Evolutionary conservation across 208 protist genomes (phyloP).

Genomic region (Sergeia podlipaevii): DNA sequence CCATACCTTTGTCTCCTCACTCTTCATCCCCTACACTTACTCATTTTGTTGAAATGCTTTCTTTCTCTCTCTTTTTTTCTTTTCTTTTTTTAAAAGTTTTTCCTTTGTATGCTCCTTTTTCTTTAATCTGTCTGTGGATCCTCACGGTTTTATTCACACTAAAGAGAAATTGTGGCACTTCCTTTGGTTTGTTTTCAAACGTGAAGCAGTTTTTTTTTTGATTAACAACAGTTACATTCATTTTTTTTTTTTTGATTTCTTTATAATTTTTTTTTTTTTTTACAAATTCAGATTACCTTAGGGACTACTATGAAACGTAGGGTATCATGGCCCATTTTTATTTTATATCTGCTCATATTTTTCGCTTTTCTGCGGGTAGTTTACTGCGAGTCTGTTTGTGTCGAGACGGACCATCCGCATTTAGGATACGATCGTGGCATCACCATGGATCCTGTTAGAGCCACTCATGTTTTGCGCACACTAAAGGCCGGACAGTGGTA

Average conservation of each 20-base stretch:
- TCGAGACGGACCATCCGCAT: no score
- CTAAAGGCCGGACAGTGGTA: no score
- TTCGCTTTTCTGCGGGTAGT: no score
- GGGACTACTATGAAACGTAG: no score
- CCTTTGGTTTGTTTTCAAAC: background rate
- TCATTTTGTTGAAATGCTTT: background rate
- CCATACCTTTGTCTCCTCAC: background rate
- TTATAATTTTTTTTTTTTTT: background rate
- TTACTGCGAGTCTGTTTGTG: no score
- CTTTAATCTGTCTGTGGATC: background rate
- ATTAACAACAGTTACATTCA: background rate
- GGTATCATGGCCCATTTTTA: no score
- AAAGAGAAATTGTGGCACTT: no score
- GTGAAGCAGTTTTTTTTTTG: conserved; percentile 9
- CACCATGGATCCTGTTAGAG: no score
- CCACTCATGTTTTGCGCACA: no score
- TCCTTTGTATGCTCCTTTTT: background rate
- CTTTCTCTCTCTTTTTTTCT: background rate
- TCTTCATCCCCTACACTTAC: background rate
- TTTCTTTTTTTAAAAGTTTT: conserved; percentile 6
- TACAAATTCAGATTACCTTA: no score
- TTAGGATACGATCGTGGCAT: no score
- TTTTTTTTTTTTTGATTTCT: conserved; percentile 2
- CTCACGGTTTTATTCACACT: conserved; percentile 3
- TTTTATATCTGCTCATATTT: no score